These are phyloP conservation scores for Globisporangium spinosum DNA, from an alignment of 352 stramenopile genomes.

Conservation along the genomic window DNA sequence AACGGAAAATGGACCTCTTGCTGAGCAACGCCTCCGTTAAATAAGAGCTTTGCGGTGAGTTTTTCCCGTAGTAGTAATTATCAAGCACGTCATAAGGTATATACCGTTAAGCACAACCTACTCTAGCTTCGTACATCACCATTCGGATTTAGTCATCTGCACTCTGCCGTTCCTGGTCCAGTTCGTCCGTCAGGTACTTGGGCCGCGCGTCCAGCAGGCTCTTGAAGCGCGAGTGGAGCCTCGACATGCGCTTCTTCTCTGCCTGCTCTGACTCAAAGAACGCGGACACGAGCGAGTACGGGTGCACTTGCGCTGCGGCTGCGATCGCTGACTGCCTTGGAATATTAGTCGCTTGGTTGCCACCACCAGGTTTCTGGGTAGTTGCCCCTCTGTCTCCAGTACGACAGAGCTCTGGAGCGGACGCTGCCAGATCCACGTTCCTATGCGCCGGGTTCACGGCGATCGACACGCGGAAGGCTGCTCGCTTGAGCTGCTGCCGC, in stretches of 20 bases:
- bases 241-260: conserved; percentile 55
- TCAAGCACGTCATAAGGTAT: too few relatives aligned
- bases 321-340: background rate
- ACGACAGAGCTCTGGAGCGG: background rate
- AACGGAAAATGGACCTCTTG: conserved; percentile 26
- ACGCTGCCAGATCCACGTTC: background rate
- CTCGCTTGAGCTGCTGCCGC: conserved; percentile 40
- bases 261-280: conserved; percentile 46
- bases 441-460: conserved; percentile 23
- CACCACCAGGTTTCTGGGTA: background rate
- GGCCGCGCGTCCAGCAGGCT: conserved; percentile 46
- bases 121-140: background rate
- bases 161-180: conserved; percentile 1
- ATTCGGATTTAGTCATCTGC: background rate
- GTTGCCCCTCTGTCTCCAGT: background rate
- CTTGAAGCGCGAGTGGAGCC: conserved; percentile 61
- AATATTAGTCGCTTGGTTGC: background rate
- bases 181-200: conserved; percentile 16
- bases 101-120: background rate
- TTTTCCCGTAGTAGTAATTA: too few relatives aligned
- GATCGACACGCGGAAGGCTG: conserved; percentile 55
- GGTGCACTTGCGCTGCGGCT: conserved; percentile 1
- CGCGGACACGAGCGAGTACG: conserved; percentile 17
- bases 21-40: conserved; percentile 7
- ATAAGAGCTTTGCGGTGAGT: background rate